Conservation (phyloP, 495 filamentous ascomycete genomes). For the Sporormia fimetaria region DNA sequence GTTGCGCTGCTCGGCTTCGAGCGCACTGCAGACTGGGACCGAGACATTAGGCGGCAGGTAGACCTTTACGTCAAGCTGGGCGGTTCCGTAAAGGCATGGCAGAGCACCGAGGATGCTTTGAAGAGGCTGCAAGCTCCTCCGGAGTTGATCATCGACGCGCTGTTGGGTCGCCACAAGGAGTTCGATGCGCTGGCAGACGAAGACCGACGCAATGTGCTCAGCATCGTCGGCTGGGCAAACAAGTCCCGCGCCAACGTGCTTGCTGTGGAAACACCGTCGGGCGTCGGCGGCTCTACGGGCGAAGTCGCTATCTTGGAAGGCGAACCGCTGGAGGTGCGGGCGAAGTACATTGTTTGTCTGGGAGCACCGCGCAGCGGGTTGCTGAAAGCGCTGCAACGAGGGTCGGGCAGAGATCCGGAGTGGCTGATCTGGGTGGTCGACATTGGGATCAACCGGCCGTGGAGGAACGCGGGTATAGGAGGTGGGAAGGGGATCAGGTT, state of each 20-base stretch:
- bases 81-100: slow-evolving; percentile 30
- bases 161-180: slow-evolving; percentile 70
- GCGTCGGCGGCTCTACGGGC: slow-evolving; percentile 69
- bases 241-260: slow-evolving; percentile 64
- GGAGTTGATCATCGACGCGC: slow-evolving; percentile 77
- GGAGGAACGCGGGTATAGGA: slow-evolving; percentile 75
- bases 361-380: slow-evolving; percentile 77
- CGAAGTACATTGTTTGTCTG: slow-evolving; percentile 66
- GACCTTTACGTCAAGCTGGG: slow-evolving; percentile 54
- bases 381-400: slow-evolving; percentile 54
- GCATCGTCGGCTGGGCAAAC: slow-evolving; percentile 80
- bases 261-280: slow-evolving; percentile 77
- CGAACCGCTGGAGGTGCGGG: slow-evolving; percentile 57
- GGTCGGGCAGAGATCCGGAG: slow-evolving; percentile 44
- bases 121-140: slow-evolving; percentile 49
- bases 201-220: slow-evolving; percentile 70
- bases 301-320: slow-evolving; percentile 50
- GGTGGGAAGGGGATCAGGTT: slow-evolving; percentile 74
- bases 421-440: slow-evolving; percentile 78
- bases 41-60: slow-evolving; percentile 36
- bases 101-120: slow-evolving; percentile 38
- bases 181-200: slow-evolving; percentile 75
- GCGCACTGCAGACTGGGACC: slow-evolving; percentile 33
- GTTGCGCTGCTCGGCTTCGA: slow-evolving; percentile 76
- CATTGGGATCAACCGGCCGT: slow-evolving; percentile 72